Conservation (phyloP, 306 rosid species). For the Lithocarpus polystachyus region DNA sequence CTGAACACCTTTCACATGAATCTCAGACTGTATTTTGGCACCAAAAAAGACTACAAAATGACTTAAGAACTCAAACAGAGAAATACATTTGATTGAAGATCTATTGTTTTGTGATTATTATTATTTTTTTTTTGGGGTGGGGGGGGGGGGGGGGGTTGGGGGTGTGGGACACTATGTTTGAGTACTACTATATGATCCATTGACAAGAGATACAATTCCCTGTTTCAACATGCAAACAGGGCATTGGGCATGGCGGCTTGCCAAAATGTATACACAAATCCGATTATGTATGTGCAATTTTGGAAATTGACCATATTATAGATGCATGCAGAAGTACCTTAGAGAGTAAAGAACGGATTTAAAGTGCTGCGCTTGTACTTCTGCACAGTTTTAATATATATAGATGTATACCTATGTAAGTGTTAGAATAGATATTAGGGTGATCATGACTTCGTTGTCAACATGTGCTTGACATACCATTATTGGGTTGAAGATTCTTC, state of each 20-base stretch:
- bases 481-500: neutral
- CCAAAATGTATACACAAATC: neutral
- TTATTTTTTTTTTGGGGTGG: too few species aligned
- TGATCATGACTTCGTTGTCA: neutral
- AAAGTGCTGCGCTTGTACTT: neutral
- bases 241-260: neutral
- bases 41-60: too few species aligned
- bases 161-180: too few species aligned
- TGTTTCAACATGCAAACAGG: neutral
- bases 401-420: neutral
- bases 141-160: too few species aligned
- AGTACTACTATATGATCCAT: neutral
- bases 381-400: neutral
- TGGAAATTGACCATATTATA: neutral
- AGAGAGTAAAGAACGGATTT: neutral
- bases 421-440: neutral
- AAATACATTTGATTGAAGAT: too few species aligned
- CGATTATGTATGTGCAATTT: neutral
- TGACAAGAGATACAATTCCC: neutral
- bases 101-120: too few species aligned
- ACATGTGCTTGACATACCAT: neutral
- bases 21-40: too few species aligned
- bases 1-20: too few species aligned
- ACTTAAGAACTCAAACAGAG: too few species aligned
- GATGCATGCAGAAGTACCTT: neutral